Evolutionary conservation across 768 basidiomycete species (phyloP).

Genomic region (Scleroderma bovista): DNA sequence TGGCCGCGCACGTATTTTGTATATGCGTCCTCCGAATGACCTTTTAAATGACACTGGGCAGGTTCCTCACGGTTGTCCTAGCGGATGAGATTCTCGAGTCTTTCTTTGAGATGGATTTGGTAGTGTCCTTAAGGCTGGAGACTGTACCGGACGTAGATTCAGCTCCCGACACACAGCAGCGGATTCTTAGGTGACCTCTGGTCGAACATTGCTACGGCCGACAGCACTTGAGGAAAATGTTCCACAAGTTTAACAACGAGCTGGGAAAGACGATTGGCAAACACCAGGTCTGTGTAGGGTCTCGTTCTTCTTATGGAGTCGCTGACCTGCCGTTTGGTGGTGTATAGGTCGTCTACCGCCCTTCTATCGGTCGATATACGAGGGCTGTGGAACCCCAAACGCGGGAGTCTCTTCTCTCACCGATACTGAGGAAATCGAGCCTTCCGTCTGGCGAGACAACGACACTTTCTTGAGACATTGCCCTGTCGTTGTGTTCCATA

Average conservation of each 20-base stretch:
- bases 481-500: too few relatives aligned
- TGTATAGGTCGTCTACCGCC: constrained; percentile 59
- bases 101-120: too few relatives aligned
- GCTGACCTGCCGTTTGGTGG: too few relatives aligned
- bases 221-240: constrained; percentile 90
- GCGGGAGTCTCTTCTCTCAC: constrained; percentile 79
- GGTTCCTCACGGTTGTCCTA: constrained; percentile 98
- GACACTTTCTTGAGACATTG: too few relatives aligned
- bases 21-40: background rate
- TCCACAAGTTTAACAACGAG: constrained; percentile 90
- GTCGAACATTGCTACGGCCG: constrained; percentile 85
- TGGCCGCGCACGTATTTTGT: too few relatives aligned
- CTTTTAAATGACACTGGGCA: constrained; percentile 26
- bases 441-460: too few relatives aligned
- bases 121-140: constrained; percentile 80
- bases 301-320: too few relatives aligned
- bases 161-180: constrained; percentile 49
- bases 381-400: constrained; percentile 83
- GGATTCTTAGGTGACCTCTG: constrained; percentile 79
- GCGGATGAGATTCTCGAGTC: constrained; percentile 95
- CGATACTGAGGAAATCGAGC: too few relatives aligned
- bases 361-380: constrained; percentile 83
- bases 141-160: constrained; percentile 62
- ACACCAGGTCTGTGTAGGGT: constrained; percentile 63
- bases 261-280: constrained; percentile 92